Conservation (phyloP, 2,329 filamentous ascomycete species). For the Chrysoporthe deuterocubensis region DNA sequence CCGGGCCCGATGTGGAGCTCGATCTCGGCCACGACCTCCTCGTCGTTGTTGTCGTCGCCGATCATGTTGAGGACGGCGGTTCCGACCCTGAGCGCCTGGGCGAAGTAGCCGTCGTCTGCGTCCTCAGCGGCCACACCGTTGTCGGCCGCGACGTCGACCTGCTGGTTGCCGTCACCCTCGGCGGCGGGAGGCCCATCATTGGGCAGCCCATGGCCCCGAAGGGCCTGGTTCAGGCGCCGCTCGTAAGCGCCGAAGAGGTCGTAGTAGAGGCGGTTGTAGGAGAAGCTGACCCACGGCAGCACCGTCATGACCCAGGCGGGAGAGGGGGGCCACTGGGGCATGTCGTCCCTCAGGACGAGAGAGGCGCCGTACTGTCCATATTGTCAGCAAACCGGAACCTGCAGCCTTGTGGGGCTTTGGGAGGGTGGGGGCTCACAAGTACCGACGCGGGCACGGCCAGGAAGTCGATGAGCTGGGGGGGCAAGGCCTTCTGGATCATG, state of each 20-base stretch:
- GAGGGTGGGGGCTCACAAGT: slow-evolving; percentile 40
- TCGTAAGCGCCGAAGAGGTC: slow-evolving; percentile 53
- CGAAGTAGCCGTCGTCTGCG: slow-evolving; percentile 33
- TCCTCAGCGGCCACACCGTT: slow-evolving; percentile 28
- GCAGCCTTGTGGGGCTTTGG: too few relatives aligned
- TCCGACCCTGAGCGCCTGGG: slow-evolving; percentile 31
- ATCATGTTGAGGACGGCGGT: slow-evolving; percentile 33
- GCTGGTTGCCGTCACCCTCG: slow-evolving; percentile 21
- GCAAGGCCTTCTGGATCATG: slow-evolving; percentile 49
- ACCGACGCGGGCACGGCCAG: slow-evolving; percentile 48
- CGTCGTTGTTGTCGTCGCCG: slow-evolving; percentile 41
- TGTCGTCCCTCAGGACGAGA: slow-evolving; percentile 49
- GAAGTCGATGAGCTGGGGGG: slow-evolving; percentile 45
- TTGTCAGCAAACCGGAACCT: slow-evolving; percentile 11
- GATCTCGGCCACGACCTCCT: slow-evolving; percentile 33
- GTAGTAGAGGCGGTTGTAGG: slow-evolving; percentile 51
- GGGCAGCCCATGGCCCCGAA: slow-evolving; percentile 41
- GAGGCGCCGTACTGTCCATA: slow-evolving; percentile 50
- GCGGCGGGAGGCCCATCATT: slow-evolving; percentile 32
- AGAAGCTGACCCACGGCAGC: slow-evolving; percentile 49
- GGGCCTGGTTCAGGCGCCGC: slow-evolving; percentile 50
- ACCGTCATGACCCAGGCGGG: slow-evolving; percentile 54
- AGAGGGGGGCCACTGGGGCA: slow-evolving; percentile 58
- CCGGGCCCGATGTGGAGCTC: slow-evolving; percentile 38
- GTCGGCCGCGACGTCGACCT: slow-evolving; percentile 21